These are phyloP conservation scores for Carex myosuroides DNA, from an alignment of 176 grass and related monocot species.

Conservation along the genomic window DNA sequence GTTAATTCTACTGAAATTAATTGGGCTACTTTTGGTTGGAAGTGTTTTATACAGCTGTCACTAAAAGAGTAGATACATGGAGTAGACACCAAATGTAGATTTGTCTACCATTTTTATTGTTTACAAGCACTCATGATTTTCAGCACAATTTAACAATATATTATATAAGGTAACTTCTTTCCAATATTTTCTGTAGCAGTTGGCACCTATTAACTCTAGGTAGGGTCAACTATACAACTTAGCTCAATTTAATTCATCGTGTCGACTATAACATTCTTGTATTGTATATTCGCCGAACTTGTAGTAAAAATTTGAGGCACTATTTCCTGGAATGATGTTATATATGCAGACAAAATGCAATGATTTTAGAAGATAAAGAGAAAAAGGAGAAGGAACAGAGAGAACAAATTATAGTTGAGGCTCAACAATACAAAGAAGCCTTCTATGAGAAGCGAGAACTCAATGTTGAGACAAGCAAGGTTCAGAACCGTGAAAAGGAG, in stretches of 20 bases:
- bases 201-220: neutral
- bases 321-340: neutral
- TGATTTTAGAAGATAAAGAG: slow-evolving; percentile 75
- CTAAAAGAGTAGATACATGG: neutral
- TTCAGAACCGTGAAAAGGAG: slow-evolving; percentile 69
- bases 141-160: neutral
- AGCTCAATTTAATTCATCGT: neutral
- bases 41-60: neutral
- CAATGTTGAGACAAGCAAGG: slow-evolving; percentile 55
- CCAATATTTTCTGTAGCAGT: neutral
- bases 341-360: slow-evolving; percentile 62
- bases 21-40: neutral
- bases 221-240: neutral
- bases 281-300: neutral
- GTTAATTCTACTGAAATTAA: neutral
- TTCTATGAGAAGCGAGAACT: slow-evolving; percentile 72
- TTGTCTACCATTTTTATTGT: neutral
- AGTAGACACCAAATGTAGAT: neutral
- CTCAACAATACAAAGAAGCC: slow-evolving; percentile 57
- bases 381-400: slow-evolving; percentile 63
- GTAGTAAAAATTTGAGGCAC: neutral
- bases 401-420: slow-evolving; percentile 60
- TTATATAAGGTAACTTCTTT: neutral
- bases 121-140: neutral
- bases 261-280: neutral